These are phyloP conservation scores for Pseudonectria foliicola DNA, from an alignment of 2,329 filamentous ascomycete genomes.

Conservation along the genomic window DNA sequence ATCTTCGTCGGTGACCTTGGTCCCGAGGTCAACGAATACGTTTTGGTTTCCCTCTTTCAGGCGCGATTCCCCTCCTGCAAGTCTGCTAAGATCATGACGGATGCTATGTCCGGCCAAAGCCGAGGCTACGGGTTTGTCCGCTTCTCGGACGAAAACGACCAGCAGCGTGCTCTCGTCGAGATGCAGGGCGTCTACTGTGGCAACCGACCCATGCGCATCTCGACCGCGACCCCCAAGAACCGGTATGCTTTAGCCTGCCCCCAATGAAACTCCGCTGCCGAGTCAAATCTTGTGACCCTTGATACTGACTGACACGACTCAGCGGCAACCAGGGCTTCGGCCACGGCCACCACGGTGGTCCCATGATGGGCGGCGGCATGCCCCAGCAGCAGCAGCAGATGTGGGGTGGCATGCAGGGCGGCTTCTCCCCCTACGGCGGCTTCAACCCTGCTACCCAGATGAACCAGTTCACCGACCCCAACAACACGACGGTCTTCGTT, in stretches of 20 bases:
- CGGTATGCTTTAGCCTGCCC: too few relatives aligned
- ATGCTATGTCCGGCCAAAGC: slow-evolving; percentile 94
- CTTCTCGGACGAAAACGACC: slow-evolving; percentile 90
- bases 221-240: slow-evolving; percentile 96
- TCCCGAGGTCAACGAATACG: slow-evolving; percentile 97
- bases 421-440: slow-evolving; percentile 31
- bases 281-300: background rate
- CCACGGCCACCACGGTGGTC: slow-evolving; percentile 37
- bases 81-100: slow-evolving; percentile 99
- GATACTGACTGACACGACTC: slow-evolving; percentile 3
- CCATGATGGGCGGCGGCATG: slow-evolving; percentile 40
- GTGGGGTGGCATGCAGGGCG: slow-evolving; percentile 30
- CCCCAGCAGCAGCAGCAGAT: slow-evolving; percentile 38
- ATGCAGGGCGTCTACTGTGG: slow-evolving; percentile 99
- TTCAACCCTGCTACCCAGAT: slow-evolving; percentile 55
- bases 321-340: slow-evolving; percentile 35
- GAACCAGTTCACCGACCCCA: slow-evolving; percentile 99
- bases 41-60: slow-evolving; percentile 95
- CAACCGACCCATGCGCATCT: slow-evolving; percentile 97
- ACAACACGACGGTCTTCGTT: slow-evolving; percentile 99
- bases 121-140: slow-evolving; percentile 97
- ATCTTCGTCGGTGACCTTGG: slow-evolving; percentile 98
- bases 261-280: too few relatives aligned
- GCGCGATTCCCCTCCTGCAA: slow-evolving; percentile 95
- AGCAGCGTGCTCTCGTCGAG: slow-evolving; percentile 90